A percentile compares a stretch with the other conserved stretches of the same genome.
These are phyloP conservation scores for Chaetomium tenue DNA, from an alignment of 495 filamentous ascomycete genomes.

Conservation along the genomic window DNA sequence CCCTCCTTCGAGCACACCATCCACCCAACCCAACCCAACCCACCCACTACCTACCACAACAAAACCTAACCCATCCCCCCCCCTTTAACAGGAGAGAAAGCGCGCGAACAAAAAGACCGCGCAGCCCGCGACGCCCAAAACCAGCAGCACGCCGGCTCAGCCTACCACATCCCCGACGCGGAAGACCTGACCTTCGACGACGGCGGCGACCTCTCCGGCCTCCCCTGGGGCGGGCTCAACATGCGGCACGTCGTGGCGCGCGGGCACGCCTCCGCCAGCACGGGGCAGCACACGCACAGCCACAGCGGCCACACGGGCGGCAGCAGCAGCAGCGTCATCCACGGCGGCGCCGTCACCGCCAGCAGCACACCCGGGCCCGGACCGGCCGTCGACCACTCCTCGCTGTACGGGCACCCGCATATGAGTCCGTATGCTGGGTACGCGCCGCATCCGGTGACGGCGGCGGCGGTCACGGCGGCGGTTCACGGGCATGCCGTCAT, in stretches of 20 bases:
- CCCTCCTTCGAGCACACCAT: slow-evolving; percentile 12
- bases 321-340: slow-evolving; percentile 1
- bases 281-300: slow-evolving; percentile 14
- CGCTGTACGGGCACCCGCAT: not conserved
- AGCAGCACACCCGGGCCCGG: not conserved
- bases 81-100: slow-evolving; percentile 53
- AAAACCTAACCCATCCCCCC: too few relatives aligned
- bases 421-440: slow-evolving; percentile 19
- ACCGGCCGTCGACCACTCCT: slow-evolving; percentile 2
- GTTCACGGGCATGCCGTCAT: not conserved
- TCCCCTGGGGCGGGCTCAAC: slow-evolving; percentile 63
- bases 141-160: slow-evolving; percentile 51
- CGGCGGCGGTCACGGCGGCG: too few relatives aligned
- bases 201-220: slow-evolving; percentile 53
- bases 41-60: too few relatives aligned
- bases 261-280: slow-evolving; percentile 50
- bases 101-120: slow-evolving; percentile 57
- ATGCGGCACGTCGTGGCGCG: slow-evolving; percentile 54
- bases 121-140: slow-evolving; percentile 57
- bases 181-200: slow-evolving; percentile 45
- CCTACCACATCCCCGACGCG: slow-evolving; percentile 55
- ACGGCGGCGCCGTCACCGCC: not conserved
- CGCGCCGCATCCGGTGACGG: not conserved
- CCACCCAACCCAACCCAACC: not conserved
- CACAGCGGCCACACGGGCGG: slow-evolving; percentile 14